Percentiles rank a stretch among this genome's conserved stretches.
Evolutionary conservation across 2,329 filamentous ascomycete genomes (phyloP).

Genomic region (Periconia digitata): DNA sequence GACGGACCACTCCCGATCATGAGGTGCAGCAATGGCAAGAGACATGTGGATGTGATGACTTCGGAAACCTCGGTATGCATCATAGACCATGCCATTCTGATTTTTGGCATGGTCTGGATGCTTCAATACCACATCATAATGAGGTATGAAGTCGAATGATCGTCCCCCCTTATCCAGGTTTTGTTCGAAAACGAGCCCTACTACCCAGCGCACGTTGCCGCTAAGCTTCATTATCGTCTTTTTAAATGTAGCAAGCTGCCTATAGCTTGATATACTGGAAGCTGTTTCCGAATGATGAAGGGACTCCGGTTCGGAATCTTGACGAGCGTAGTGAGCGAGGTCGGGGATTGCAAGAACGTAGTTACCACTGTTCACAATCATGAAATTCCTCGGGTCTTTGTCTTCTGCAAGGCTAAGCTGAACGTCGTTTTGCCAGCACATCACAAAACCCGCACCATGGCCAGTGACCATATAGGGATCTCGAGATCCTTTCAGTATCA

Average conservation of each 20-base stretch:
- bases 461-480: conserved; percentile 94
- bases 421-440: conserved; percentile 98
- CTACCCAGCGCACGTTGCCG: conserved; percentile 90
- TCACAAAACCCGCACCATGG: conserved; percentile 89
- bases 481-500: conserved; percentile 85
- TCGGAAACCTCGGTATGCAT: conserved; percentile 95
- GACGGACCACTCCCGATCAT: conserved; percentile 82
- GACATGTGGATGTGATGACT: conserved; percentile 97
- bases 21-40: conserved; percentile 83
- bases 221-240: conserved; percentile 99
- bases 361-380: conserved; percentile 93
- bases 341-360: conserved; percentile 94
- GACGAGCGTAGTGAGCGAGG: conserved; percentile 82
- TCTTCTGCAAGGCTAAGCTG: conserved; percentile 81
- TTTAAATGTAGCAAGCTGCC: conserved; percentile 83
- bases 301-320: conserved; percentile 53
- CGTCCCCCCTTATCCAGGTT: conserved; percentile 71
- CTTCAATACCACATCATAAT: conserved; percentile 87
- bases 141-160: conserved; percentile 85
- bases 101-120: conserved; percentile 72
- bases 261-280: conserved; percentile 64
- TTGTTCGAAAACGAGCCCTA: conserved; percentile 88
- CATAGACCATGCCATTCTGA: conserved; percentile 64
- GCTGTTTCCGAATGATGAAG: conserved; percentile 60
- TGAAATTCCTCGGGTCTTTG: conserved; percentile 87